Base-by-base conservation (phyloP, 228 moss, liverwort and hornwort genomes). In the Sphagnum fallax region DNA sequence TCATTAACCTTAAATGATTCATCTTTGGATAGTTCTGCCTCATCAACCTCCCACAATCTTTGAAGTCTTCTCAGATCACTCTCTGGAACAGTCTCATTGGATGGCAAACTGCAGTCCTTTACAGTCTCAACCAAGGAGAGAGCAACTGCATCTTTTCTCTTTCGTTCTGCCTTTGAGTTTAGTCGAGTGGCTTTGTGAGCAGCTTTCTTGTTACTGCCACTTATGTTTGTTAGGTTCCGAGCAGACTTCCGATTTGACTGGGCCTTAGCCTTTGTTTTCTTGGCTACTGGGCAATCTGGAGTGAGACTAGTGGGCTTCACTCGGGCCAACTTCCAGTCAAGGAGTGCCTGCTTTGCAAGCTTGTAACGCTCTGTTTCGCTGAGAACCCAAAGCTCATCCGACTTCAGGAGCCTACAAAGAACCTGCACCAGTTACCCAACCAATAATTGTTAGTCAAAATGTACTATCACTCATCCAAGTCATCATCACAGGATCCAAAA, bases 361-460 rank as follows among this genome's bases (percentile, higher is more conserved):
- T 79, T 76, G 74, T 83, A 83, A 12, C 83, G 64, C n/a, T 79
- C 83, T 48, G 79, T 75, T 60, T 83, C 83, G 51, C 79, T 83
- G 48, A 65, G 61, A 16, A 83, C 76, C 83, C 83, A 83, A 6
- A 83, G 65, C 69, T 83, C 83, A 52, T 83, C 83, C 50, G 83
- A 83, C 67, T 76, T 83, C 8, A 83, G 68, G 16, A 83, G 49
- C 18, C 79, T 71, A 71, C 83, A 83, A 8, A 55, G 12, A 8
- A 55, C 55, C 55, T 55, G 12, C 55, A 55, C 55, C 8, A 55
- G 55, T 1, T 12, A 55, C 12, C 12, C 55, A 8, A 8, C 55
- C 55, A 8, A 4, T 8, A 55, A 12, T 55, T 1, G 55, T 12
- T 55, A 55, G 55, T 32, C 32, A 32, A 32, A 32, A 32, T 32